Percentiles rank a stretch among this genome's conserved stretches.
These are phyloP conservation scores for Albophoma yamanashiensis DNA, from an alignment of 2,329 filamentous ascomycete species.

Conservation along the genomic window DNA sequence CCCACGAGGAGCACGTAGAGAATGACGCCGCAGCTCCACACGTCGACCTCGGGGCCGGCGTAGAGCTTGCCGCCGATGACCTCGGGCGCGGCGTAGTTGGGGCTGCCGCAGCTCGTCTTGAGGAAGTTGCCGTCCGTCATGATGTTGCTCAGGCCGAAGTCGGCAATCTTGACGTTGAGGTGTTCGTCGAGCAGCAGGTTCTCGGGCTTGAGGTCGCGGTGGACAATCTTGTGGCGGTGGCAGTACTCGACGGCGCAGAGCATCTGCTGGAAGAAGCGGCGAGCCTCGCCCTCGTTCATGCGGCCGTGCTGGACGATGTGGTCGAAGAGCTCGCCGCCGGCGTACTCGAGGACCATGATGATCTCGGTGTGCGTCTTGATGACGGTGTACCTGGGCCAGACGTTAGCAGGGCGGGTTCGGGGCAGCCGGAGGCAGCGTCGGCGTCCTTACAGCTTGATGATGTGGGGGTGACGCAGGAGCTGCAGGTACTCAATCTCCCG, in stretches of 20 bases:
- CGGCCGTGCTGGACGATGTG: slow-evolving; percentile 93
- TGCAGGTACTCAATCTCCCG: slow-evolving; percentile 97
- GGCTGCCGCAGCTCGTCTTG: slow-evolving; percentile 95
- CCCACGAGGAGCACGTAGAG: slow-evolving; percentile 74
- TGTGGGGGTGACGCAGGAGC: slow-evolving; percentile 89
- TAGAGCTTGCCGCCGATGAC: slow-evolving; percentile 98
- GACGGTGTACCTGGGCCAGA: slow-evolving; percentile 64
- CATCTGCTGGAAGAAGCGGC: slow-evolving; percentile 98
- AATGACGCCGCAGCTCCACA: slow-evolving; percentile 95
- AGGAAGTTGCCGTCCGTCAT: slow-evolving; percentile 99
- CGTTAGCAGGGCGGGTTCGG: not conserved
- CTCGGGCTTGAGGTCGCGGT: slow-evolving; percentile 94
- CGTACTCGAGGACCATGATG: slow-evolving; percentile 98
- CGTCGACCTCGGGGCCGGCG: slow-evolving; percentile 93
- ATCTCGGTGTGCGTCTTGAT: slow-evolving; percentile 93
- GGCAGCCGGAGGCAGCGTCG: not conserved
- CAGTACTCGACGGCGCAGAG: slow-evolving; percentile 98
- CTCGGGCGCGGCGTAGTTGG: slow-evolving; percentile 95
- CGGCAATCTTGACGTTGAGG: slow-evolving; percentile 97
- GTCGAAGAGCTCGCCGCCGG: slow-evolving; percentile 92
- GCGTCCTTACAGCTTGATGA: slow-evolving; percentile 79
- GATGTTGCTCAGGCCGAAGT: slow-evolving; percentile 97
- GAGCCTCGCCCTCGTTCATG: slow-evolving; percentile 84
- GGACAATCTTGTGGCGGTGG: slow-evolving; percentile 96
- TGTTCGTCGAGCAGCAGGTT: slow-evolving; percentile 91